Base-by-base conservation (phyloP, 2,329 filamentous ascomycete genomes). In the Boeremia exigua region DNA sequence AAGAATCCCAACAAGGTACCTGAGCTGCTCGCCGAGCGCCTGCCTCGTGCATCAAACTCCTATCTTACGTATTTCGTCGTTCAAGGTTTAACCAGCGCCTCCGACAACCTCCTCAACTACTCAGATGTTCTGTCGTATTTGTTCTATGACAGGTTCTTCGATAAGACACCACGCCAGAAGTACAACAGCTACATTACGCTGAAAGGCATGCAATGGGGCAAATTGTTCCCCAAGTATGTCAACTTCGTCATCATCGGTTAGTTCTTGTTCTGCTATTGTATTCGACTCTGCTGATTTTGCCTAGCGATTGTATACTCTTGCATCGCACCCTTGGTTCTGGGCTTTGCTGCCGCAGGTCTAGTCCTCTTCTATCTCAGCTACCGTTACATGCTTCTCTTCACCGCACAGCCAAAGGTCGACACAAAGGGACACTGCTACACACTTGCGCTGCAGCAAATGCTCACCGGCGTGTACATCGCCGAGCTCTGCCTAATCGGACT, bases 21-120 rank as follows among this genome's bases (percentile, higher is more conserved):
- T 0, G 77, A 73, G 0, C 77, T 96, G 34, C 82, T 96, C 4
- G 88, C 92, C 0, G 69, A 81, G 14, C 89, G 90, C 55, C 81
- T 99, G 6, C 95, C 95, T 15, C 88, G 85, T 52, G 88, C 92
- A 0, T 93, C 92, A 58, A 98, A 96, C 77, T 96, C 98, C 72
- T 99, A 97, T 76, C 88, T 98, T 17, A 91, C 89, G 0, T 99
- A 98, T 78, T 96, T 99, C 63, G 86, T 98, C 29, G 85, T 99
- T 2, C 95, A 98, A 75, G 96, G 94, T 30, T 76, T 98, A 54
- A 88, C 88, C 1, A 87, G 94, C 58, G 89, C 92, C 3, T 84
- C 91, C 0, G 85, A 88, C 42, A 84, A 90, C 1, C 76, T 98
- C 5, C 81, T 96, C 2, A 91, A 96, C 65, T 83, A 90, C 42